These are phyloP conservation scores for Jackrogersella minutella DNA, from an alignment of 495 filamentous ascomycete species.

Conservation along the genomic window DNA sequence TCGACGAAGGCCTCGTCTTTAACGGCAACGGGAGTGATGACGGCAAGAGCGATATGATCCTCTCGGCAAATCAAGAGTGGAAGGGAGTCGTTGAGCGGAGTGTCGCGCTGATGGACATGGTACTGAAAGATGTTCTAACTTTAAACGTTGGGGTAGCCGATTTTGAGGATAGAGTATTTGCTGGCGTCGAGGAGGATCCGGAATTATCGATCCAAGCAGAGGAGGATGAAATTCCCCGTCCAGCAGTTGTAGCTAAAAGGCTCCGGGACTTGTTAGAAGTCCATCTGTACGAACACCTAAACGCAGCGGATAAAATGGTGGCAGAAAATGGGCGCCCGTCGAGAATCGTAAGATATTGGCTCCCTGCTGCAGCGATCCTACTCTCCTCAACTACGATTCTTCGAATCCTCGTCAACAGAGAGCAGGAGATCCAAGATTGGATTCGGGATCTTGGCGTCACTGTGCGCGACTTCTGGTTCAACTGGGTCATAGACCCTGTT, in stretches of 20 bases:
- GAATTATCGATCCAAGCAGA: slow-evolving; percentile 56
- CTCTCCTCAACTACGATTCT: slow-evolving; percentile 83
- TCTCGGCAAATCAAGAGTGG: slow-evolving; percentile 68
- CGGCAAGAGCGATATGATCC: slow-evolving; percentile 48
- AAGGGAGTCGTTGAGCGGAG: slow-evolving; percentile 73
- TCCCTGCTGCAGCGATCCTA: slow-evolving; percentile 71
- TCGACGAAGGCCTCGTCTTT: slow-evolving; percentile 80
- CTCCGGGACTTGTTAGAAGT: slow-evolving; percentile 73
- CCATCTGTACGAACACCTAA: slow-evolving; percentile 63
- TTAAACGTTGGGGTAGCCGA: slow-evolving; percentile 64
- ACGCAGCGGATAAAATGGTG: slow-evolving; percentile 57
- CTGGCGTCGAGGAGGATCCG: slow-evolving; percentile 67
- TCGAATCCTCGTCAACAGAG: slow-evolving; percentile 73
- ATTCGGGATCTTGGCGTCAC: slow-evolving; percentile 77
- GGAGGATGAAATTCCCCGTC: slow-evolving; percentile 49
- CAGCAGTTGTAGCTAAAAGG: slow-evolving; percentile 68
- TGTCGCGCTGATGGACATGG: slow-evolving; percentile 80
- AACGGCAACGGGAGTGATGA: slow-evolving; percentile 44
- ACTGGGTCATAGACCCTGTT: slow-evolving; percentile 90
- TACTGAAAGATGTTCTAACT: slow-evolving; percentile 67
- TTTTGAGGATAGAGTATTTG: slow-evolving; percentile 79
- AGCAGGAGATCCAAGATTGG: slow-evolving; percentile 79
- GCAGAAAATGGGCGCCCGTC: slow-evolving; percentile 76
- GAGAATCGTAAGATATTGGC: slow-evolving; percentile 83
- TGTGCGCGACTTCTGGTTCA: slow-evolving; percentile 86